phyloP scores from a whole-genome alignment of 1,284 basidiomycete genomes.

The Vanrija humicola region DNA sequence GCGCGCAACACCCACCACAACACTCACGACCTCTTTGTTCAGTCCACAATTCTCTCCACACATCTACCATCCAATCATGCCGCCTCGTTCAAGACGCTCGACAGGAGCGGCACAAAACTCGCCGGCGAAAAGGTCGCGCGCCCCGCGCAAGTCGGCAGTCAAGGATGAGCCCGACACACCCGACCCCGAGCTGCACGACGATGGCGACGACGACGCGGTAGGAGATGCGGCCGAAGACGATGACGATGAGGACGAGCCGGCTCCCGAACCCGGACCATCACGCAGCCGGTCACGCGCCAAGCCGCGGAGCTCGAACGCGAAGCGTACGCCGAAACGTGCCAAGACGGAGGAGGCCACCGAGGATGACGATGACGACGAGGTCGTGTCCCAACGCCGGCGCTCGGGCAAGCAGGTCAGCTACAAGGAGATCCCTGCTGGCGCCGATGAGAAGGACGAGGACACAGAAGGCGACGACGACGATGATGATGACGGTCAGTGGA shows the following conservation, averaged over 20 bases:
- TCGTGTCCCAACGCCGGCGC: slow-evolving; percentile 11
- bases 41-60: neutral
- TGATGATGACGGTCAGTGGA: slow-evolving; percentile 10
- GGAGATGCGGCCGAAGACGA: slow-evolving; percentile 9
- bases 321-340: neutral
- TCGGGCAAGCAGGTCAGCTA: slow-evolving; percentile 24
- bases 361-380: slow-evolving; percentile 10
- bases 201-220: slow-evolving; percentile 11
- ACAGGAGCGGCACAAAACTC: slow-evolving; percentile 52
- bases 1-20: neutral
- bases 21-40: neutral
- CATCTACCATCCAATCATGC: slow-evolving; percentile 4
- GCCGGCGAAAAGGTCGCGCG: neutral
- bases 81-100: slow-evolving; percentile 12
- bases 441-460: slow-evolving; percentile 15
- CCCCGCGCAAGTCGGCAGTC: neutral
- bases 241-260: slow-evolving; percentile 12
- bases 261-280: neutral
- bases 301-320: neutral
- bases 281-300: slow-evolving; percentile 1
- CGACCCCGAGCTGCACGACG: slow-evolving; percentile 1
- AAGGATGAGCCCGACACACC: neutral
- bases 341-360: slow-evolving; percentile 14
- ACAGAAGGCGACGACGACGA: slow-evolving; percentile 12
- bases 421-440: slow-evolving; percentile 20